A percentile compares a stretch with the other conserved stretches of the same genome.
phyloP scores from a whole-genome alignment of 306 rosid species.

The Sophora flavescens region DNA sequence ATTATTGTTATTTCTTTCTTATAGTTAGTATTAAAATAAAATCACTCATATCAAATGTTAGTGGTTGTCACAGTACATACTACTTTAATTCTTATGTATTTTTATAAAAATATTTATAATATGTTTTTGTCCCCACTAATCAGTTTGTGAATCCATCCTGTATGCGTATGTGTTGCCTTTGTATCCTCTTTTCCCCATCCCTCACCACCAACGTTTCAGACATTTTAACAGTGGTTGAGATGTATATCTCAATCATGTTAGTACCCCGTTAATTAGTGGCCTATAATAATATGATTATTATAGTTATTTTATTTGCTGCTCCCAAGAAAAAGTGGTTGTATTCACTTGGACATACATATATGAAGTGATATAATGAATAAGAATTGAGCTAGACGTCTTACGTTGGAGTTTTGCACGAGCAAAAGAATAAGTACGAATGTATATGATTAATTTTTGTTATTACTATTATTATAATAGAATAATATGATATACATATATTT shows the following conservation, averaged over 20 bases:
- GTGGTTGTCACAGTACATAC: too few relatives aligned
- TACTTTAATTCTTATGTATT: too few relatives aligned
- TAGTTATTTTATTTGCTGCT: slow-evolving; percentile 3
- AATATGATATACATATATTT: too few relatives aligned
- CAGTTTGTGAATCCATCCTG: too few relatives aligned
- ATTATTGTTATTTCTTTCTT: too few relatives aligned
- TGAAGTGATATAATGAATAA: neutral
- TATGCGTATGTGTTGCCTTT: neutral
- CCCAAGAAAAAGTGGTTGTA: slow-evolving; percentile 27
- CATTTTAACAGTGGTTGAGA: slow-evolving; percentile 38
- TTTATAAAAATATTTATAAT: too few relatives aligned
- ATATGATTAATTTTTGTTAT: neutral
- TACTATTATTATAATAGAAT: too few relatives aligned
- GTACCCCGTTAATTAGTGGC: neutral
- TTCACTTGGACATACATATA: slow-evolving; percentile 27
- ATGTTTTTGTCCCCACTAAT: too few relatives aligned
- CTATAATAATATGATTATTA: slow-evolving; percentile 19
- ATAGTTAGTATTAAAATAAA: too few relatives aligned
- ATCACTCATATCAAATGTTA: too few relatives aligned
- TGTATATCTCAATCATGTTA: slow-evolving; percentile 37
- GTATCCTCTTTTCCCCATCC: too few relatives aligned
- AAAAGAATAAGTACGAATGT: neutral
- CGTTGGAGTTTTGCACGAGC: neutral
- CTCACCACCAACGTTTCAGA: neutral
- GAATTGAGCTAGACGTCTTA: neutral